phyloP scores from a whole-genome alignment of 495 filamentous ascomycete genomes.

The Daldinia decipiens region DNA sequence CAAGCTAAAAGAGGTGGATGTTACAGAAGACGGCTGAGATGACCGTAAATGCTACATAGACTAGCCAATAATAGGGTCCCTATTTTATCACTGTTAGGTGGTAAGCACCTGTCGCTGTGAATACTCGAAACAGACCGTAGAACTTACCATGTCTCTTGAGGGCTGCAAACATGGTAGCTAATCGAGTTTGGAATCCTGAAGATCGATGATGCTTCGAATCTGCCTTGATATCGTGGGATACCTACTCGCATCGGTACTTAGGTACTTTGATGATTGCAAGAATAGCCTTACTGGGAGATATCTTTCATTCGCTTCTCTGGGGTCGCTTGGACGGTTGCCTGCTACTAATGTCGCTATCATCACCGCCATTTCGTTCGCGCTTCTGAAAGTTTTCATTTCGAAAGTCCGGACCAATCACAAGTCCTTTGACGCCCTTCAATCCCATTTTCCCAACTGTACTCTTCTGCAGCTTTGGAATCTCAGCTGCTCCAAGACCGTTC shows the following conservation, averaged over 20 bases:
- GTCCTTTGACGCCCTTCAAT: conserved; percentile 57
- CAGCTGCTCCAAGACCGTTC: conserved; percentile 55
- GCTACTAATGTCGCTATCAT: not conserved
- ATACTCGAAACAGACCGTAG: not conserved
- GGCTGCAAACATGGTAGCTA: not conserved
- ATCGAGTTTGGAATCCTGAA: not conserved
- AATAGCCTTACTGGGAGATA: not conserved
- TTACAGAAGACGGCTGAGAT: not conserved
- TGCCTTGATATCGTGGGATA: not conserved
- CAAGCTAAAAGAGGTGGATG: no score
- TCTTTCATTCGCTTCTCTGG: not conserved
- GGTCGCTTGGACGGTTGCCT: not conserved
- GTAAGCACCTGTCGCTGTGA: not conserved
- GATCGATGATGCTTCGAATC: not conserved
- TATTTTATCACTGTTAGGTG: not conserved
- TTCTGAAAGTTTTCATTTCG: not conserved
- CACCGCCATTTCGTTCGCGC: not conserved
- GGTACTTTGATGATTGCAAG: not conserved
- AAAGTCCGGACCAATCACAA: conserved; percentile 33
- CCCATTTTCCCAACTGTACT: conserved; percentile 63
- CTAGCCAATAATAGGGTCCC: not conserved
- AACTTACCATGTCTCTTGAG: not conserved
- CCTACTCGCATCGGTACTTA: not conserved
- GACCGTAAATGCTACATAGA: not conserved
- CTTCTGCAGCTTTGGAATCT: conserved; percentile 58